Evolutionary conservation across 2,329 filamentous ascomycete species (phyloP).

Genomic region (Raffaelea ambrosiae): DNA sequence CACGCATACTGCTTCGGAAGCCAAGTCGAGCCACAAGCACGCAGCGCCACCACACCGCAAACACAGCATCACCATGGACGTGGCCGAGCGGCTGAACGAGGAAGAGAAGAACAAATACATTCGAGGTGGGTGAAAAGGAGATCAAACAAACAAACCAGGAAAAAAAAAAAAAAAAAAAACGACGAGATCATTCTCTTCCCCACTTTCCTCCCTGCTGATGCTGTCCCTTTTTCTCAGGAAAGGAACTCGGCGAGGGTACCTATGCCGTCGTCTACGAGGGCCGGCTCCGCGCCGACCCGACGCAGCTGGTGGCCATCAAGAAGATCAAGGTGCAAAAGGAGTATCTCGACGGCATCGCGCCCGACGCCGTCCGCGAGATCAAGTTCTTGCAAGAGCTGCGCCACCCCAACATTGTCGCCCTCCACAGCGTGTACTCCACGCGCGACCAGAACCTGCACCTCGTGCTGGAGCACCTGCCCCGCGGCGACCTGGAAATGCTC

Average conservation of each 20-base stretch:
- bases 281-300: conserved; percentile 64
- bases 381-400: conserved; percentile 90
- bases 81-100: conserved; percentile 76
- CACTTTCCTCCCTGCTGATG: neutral
- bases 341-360: conserved; percentile 83
- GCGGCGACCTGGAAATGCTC: conserved; percentile 91
- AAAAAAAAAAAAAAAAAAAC: neutral
- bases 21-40: neutral
- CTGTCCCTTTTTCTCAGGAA: conserved; percentile 56
- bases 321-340: conserved; percentile 84
- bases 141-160: neutral
- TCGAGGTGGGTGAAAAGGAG: conserved; percentile 21
- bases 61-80: conserved; percentile 36
- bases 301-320: conserved; percentile 78
- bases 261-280: conserved; percentile 94
- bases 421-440: conserved; percentile 87
- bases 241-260: conserved; percentile 90
- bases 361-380: conserved; percentile 92
- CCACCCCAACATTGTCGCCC: conserved; percentile 90
- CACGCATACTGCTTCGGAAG: no score
- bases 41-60: conserved; percentile 17
- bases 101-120: conserved; percentile 82
- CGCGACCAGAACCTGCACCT: conserved; percentile 96
- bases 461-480: conserved; percentile 85
- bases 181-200: neutral